Base-by-base conservation (phyloP, 2,329 filamentous ascomycete genomes). In the Fusarium ambrosium region DNA sequence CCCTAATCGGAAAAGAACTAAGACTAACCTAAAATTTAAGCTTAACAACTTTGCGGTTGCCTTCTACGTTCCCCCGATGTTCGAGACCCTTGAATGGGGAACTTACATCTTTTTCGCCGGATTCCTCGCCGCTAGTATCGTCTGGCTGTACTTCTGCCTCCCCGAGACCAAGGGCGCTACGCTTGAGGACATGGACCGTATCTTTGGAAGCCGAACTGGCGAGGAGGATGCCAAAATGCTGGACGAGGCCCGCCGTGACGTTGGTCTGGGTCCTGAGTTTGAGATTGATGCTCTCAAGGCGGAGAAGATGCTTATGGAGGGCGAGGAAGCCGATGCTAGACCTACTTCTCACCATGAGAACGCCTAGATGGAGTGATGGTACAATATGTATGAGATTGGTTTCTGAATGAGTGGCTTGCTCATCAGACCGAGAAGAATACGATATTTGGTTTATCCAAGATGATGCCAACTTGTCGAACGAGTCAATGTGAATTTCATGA, bases 51-150 rank as follows among this genome's bases (percentile, higher is more conserved):
- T 88, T 48, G 82, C 84, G 64, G 83, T 88, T 14, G 86, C 85
- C 4, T 84, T 87, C 41, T 85, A 84, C 45, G 84, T 85, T 0
- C 85, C 85, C 4, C 81, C 83, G 11, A 88, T 85, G 78, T 70
- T 79, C 3, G 68, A 78, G 34, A 69, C 71, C 0, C 70, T 84
- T 70, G 75, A 82, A n/a, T 89, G 85, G 79, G 88, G 88, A 18
- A 88, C 87, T 0, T 90, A 89, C 77, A 88, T 89, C 70, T 90
- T 91, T 82, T 91, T 91, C 72, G 87, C 87, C 6, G 83, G 83
- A 0, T 84, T 88, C 55, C 87, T 88, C 36, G 81, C 86, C 7
- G 78, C 80, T 4, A 85, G 87, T 1, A 83, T 86, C 32, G 77
- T 86, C 7, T 90, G 87, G 79, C 84, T 88, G 9, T 88, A 82